Evolutionary conservation across 768 basidiomycete genomes (phyloP).

Genomic region (Cystobasidium tubakii): DNA sequence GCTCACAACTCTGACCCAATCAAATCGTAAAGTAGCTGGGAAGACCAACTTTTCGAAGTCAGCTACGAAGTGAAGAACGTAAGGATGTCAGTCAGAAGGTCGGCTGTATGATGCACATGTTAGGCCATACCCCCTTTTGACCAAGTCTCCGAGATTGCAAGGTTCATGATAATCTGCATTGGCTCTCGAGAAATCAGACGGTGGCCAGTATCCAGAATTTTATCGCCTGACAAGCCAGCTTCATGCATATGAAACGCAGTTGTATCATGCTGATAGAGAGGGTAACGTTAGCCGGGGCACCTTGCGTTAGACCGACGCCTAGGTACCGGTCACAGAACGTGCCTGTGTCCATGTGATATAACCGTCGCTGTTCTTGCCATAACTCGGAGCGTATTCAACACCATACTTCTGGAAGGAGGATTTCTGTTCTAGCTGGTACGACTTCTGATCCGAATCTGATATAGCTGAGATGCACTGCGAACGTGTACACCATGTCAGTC

Average conservation of each 20-base stretch:
- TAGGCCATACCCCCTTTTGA: neutral
- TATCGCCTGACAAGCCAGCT: constrained; percentile 59
- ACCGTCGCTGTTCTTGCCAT: constrained; percentile 60
- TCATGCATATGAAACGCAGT: neutral
- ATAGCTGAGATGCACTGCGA: constrained; percentile 47
- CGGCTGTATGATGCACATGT: neutral
- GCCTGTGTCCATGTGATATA: constrained; percentile 66
- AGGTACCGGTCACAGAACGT: no score
- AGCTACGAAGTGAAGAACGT: neutral
- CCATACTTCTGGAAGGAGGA: constrained; percentile 54
- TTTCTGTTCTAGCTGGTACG: neutral
- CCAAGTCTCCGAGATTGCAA: constrained; percentile 37
- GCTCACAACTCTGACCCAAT: constrained; percentile 52
- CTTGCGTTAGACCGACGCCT: neutral
- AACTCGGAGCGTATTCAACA: constrained; percentile 58
- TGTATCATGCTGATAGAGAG: neutral
- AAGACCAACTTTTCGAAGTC: constrained; percentile 68
- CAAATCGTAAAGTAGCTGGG: constrained; percentile 68
- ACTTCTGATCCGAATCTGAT: neutral
- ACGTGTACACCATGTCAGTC: constrained; percentile 53
- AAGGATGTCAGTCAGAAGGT: neutral
- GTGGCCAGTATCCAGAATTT: constrained; percentile 56
- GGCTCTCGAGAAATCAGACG: constrained; percentile 80
- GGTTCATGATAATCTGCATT: constrained; percentile 36
- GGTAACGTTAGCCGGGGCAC: neutral